These are phyloP conservation scores for Linum usitatissimum DNA, from an alignment of 345 rosid species.

Conservation along the genomic window DNA sequence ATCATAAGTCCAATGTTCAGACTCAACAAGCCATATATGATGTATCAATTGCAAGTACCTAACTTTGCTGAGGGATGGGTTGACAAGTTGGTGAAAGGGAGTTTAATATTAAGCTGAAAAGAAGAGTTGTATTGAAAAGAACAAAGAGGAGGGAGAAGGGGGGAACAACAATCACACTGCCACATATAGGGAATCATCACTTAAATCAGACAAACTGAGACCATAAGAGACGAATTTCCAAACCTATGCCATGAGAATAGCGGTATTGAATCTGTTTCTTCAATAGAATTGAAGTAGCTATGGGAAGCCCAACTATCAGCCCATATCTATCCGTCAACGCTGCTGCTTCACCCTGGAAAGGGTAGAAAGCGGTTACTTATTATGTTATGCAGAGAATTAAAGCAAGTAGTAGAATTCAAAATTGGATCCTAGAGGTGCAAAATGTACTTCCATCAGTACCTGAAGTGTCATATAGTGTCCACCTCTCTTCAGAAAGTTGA, in stretches of 20 bases:
- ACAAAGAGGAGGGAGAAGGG: too few species aligned
- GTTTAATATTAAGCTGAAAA: too few species aligned
- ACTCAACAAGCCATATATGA: too few species aligned
- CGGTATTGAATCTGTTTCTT: conserved; percentile 70
- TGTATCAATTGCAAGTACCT: too few species aligned
- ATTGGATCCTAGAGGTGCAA: conserved; percentile 1
- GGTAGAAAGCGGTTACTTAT: conserved; percentile 4
- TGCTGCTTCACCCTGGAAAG: conserved; percentile 80
- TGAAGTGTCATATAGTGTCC: conserved; percentile 96
- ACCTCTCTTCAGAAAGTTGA: conserved; percentile 63
- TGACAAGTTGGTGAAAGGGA: too few species aligned
- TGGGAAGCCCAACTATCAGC: conserved; percentile 66
- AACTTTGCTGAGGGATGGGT: too few species aligned
- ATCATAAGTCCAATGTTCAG: too few species aligned
- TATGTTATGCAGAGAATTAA: background rate
- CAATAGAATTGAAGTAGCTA: conserved; percentile 55
- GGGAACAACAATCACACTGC: too few species aligned
- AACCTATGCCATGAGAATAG: conserved; percentile 87
- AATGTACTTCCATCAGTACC: conserved; percentile 19
- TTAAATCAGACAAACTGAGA: background rate
- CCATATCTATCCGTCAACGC: conserved; percentile 76
- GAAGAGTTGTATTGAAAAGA: too few species aligned
- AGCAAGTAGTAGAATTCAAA: conserved; percentile 1
- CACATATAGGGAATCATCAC: too few species aligned
- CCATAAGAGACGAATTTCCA: conserved; percentile 6